Evolutionary conservation across 768 basidiomycete genomes (phyloP).

Genomic region (Suillus bovinus): DNA sequence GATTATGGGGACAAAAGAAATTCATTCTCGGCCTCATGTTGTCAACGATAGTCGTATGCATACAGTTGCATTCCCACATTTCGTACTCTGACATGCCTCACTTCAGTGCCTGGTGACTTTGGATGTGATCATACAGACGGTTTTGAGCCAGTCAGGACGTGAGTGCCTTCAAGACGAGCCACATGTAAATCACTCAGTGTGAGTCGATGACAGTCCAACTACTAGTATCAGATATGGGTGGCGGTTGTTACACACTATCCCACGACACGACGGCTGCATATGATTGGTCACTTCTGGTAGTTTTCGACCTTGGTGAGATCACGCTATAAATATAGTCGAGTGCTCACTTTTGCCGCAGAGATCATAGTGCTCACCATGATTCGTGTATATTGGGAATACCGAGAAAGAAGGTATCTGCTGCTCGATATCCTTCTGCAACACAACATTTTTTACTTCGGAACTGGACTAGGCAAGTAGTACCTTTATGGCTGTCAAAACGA

Average conservation of each 20-base stretch:
- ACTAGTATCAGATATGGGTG: background rate
- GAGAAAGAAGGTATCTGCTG: background rate
- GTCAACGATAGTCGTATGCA: background rate
- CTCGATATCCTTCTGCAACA: background rate
- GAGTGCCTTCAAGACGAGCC: background rate
- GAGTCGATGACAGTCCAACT: background rate
- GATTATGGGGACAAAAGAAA: constrained; percentile 1
- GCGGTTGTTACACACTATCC: background rate
- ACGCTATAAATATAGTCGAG: background rate
- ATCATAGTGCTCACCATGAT: constrained; percentile 3
- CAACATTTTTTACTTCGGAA: background rate
- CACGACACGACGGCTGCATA: background rate
- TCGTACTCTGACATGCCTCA: background rate
- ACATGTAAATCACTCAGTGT: background rate
- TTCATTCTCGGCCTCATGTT: background rate
- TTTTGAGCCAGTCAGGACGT: background rate
- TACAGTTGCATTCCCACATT: background rate
- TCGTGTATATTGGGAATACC: background rate
- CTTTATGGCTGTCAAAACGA: background rate
- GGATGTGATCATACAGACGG: background rate
- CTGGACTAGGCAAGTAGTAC: background rate
- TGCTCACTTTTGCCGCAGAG: background rate
- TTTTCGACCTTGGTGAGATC: constrained; percentile 1
- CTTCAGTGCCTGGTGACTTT: background rate
- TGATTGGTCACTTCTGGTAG: background rate